Evolutionary conservation across 176 grass and related monocot genomes (phyloP), one percentile per base, ranked within the genome.

Genomic region (Oryza glaberrima): DNA sequence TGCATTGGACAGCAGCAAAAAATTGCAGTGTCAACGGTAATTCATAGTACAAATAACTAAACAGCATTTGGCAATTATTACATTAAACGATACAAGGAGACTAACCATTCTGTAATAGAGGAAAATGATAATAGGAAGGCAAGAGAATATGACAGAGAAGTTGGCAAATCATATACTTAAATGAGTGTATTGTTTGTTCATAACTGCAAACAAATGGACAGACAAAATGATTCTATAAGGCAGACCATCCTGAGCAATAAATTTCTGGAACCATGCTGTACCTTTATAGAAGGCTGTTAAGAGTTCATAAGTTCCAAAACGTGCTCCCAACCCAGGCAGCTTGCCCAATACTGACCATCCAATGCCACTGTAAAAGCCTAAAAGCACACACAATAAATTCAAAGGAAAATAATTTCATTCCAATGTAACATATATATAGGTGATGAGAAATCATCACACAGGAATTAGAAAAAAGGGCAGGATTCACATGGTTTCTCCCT

Each of bases 211-310:
- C 11, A 48, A 74, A 79, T 66, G 49, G 0, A 19, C 11, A 30
- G 78, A 78, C 74, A 79, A 86, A 67, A 16, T 79, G 68, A 36
- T 72, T 1, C 36, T 6, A 68, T 38, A 44, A 61, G 76, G 23
- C 2, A 86, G 40, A 60, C 74, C 15, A 23, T 17, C 70, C 4
- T 45, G 86, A 54, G 25, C 16, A 65, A 84, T 23, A 11, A 32
- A 73, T 36, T 73, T 11, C 19, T 11, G 13, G 6, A 20, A 82
- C 34, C 25, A 66, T 80, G 44, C 67, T 70, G 34, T 86, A 94
- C 96, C 96, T 96, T 94, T 99, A 86, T 92, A 94, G 81, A 94
- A 99, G 66, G 90, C 93, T 81, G 93, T 95, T 85, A 95, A 75
- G 76, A 98, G 85, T 81, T 98, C 96, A 89, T 94, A 98, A 75